A percentile compares a stretch with the other conserved stretches of the same genome.
Evolutionary conservation across 2,329 filamentous ascomycete genomes (phyloP).

Genomic region (Leptographium procerum): DNA sequence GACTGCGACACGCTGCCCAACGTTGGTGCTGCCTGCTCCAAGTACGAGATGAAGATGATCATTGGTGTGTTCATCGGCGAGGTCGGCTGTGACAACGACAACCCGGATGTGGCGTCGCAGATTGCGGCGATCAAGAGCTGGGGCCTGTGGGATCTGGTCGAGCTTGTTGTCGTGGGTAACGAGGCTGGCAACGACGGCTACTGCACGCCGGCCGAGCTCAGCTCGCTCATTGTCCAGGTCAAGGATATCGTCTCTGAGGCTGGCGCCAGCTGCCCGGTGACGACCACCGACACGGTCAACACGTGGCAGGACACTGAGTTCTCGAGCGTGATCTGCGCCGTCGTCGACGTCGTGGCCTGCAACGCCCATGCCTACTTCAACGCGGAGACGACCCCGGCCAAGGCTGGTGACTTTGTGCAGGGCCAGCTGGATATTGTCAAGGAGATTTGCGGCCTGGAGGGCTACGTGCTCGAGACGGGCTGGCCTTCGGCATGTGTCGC

Average conservation of each 20-base stretch:
- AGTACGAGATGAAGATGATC: slow-evolving; percentile 65
- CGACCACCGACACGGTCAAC: slow-evolving; percentile 77
- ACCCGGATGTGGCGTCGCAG: slow-evolving; percentile 58
- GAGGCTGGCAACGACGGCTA: slow-evolving; percentile 72
- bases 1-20: slow-evolving; percentile 75
- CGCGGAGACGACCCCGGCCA: slow-evolving; percentile 44
- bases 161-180: slow-evolving; percentile 80
- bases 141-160: slow-evolving; percentile 63
- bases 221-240: slow-evolving; percentile 56
- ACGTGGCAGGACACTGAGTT: slow-evolving; percentile 58
- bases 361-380: slow-evolving; percentile 98
- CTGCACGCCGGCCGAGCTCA: slow-evolving; percentile 53
- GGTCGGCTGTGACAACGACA: slow-evolving; percentile 44
- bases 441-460: slow-evolving; percentile 59
- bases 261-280: slow-evolving; percentile 64
- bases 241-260: slow-evolving; percentile 48
- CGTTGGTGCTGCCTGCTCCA: slow-evolving; percentile 58
- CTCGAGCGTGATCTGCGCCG: slow-evolving; percentile 50
- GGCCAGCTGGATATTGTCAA: slow-evolving; percentile 63
- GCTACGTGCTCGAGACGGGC: slow-evolving; percentile 80
- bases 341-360: slow-evolving; percentile 67
- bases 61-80: slow-evolving; percentile 76
- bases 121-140: slow-evolving; percentile 61
- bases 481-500: slow-evolving; percentile 64
- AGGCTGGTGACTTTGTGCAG: slow-evolving; percentile 67